Conservation (phyloP, 139 green algal species). For the Tetraselmis chui region DNA sequence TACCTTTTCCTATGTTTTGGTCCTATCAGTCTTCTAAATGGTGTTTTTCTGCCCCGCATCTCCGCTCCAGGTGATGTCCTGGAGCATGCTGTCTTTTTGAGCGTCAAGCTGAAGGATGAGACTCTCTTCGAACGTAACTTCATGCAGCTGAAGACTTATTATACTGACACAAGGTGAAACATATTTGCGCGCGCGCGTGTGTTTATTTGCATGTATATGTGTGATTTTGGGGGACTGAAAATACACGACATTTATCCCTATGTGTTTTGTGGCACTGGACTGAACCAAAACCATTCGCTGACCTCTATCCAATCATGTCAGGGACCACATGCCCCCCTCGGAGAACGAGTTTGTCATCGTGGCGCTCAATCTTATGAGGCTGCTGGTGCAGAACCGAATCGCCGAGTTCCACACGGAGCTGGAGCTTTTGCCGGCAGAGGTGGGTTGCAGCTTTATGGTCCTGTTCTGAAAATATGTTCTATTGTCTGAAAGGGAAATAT, state of each 20-base stretch:
- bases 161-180: constrained; percentile 70
- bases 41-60: background rate
- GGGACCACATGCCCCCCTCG: constrained; percentile 52
- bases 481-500: background rate
- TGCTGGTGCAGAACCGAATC: constrained; percentile 92
- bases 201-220: too few species aligned
- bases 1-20: background rate
- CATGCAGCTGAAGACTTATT: constrained; percentile 81
- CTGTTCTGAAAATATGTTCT: too few species aligned
- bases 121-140: constrained; percentile 83
- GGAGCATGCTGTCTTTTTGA: constrained; percentile 80
- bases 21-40: background rate
- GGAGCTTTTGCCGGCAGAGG: constrained; percentile 70
- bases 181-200: too few species aligned
- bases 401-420: constrained; percentile 97
- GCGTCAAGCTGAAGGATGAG: constrained; percentile 69
- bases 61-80: constrained; percentile 55
- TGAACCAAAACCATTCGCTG: background rate
- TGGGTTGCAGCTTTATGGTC: too few species aligned
- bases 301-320: constrained; percentile 14
- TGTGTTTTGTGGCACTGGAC: background rate
- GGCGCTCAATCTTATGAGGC: constrained; percentile 83
- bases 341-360: constrained; percentile 54
- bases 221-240: background rate
- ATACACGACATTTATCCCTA: background rate